Evolutionary conservation across 1,284 basidiomycete genomes (phyloP).

Genomic region (Marasmius sp.): DNA sequence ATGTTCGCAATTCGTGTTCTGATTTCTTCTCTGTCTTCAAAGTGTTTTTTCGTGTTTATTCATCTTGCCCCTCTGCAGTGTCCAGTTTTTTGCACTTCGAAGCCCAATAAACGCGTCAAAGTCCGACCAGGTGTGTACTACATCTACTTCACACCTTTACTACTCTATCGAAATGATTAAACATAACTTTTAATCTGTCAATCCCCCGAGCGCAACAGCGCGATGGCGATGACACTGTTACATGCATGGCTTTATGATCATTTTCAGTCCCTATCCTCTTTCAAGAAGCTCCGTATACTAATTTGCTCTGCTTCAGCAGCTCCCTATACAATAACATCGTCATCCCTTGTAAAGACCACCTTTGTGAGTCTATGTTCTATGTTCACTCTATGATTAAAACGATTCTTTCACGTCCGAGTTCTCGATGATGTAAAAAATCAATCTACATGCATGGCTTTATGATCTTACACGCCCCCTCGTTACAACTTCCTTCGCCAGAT

Average conservation of each 20-base stretch:
- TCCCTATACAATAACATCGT: neutral
- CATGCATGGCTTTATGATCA: constrained; percentile 14
- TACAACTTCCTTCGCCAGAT: constrained; percentile 10
- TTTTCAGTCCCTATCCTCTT: neutral
- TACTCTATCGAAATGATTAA: constrained; percentile 2
- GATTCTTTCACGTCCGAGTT: constrained; percentile 17
- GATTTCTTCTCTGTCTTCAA: constrained; percentile 8
- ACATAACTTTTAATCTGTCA: constrained; percentile 11
- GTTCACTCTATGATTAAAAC: constrained; percentile 16
- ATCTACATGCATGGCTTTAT: constrained; percentile 24
- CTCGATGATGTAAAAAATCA: constrained; percentile 15
- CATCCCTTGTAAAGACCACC: neutral
- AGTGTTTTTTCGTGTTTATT: neutral
- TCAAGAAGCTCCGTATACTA: neutral
- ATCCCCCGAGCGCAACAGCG: constrained; percentile 10
- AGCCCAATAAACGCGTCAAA: neutral
- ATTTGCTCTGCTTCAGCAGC: neutral
- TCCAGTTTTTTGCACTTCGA: neutral
- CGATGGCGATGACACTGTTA: constrained; percentile 9
- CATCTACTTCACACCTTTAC: neutral
- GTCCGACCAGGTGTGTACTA: neutral
- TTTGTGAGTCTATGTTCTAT: constrained; percentile 1
- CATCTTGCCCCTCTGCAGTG: neutral
- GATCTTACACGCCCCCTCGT: constrained; percentile 13
- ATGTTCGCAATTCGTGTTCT: constrained; percentile 47